A percentile compares a stretch with the other conserved stretches of the same genome.
Evolutionary conservation across 140 eudicot genomes (phyloP).

Genomic region (Oenanthe javanica): DNA sequence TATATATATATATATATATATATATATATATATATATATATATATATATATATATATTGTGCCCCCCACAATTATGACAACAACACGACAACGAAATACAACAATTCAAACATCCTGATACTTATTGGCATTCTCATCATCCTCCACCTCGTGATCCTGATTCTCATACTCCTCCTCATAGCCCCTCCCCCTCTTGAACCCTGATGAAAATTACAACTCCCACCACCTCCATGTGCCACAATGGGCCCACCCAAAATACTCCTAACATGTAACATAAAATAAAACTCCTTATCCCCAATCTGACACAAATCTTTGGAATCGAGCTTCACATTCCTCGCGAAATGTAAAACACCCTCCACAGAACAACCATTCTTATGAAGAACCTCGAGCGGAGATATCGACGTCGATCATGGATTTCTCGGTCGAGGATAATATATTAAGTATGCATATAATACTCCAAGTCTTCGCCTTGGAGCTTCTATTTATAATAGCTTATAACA

Average conservation of each 20-base stretch:
- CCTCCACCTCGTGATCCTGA: constrained; percentile 38
- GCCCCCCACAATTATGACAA: no score
- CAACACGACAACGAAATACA: no score
- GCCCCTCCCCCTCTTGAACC: constrained; percentile 15
- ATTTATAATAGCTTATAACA: no score
- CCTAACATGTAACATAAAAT: constrained; percentile 66
- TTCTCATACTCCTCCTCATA: constrained; percentile 38
- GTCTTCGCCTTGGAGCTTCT: constrained; percentile 84
- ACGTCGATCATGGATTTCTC: constrained; percentile 94
- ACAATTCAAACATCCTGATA: neutral
- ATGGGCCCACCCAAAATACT: constrained; percentile 65
- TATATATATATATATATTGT: no score
- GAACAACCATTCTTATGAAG: constrained; percentile 87
- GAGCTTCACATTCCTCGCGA: constrained; percentile 66
- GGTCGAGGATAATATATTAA: constrained; percentile 87
- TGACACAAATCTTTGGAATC: constrained; percentile 80
- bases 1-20: no score
- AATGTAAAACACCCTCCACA: constrained; percentile 89
- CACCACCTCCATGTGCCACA: constrained; percentile 31
- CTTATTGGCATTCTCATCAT: constrained; percentile 32
- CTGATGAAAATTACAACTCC: constrained; percentile 10
- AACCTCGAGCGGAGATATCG: constrained; percentile 82
- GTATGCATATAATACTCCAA: constrained; percentile 98
- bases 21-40: no score
- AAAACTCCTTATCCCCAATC: constrained; percentile 90